phyloP scores from a whole-genome alignment of 768 basidiomycete genomes.

The Termitomyces sp. region DNA sequence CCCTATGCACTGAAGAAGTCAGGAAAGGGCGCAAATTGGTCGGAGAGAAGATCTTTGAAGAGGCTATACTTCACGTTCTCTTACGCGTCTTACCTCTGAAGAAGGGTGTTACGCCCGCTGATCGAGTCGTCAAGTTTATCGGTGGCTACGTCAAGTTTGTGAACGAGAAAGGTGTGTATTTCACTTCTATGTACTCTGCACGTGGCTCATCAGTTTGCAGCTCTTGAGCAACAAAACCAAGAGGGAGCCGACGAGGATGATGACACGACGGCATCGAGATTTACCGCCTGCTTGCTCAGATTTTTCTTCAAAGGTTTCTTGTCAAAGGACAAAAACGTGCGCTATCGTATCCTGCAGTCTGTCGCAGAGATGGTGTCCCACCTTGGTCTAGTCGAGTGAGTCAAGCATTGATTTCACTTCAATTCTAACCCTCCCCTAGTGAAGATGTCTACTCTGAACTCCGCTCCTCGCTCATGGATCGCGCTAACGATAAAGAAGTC shows the following conservation, averaged over 20 bases:
- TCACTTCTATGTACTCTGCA: neutral
- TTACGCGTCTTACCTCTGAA: slow-evolving; percentile 62
- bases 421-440: slow-evolving; percentile 31
- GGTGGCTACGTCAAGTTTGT: slow-evolving; percentile 72
- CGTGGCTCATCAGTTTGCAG: slow-evolving; percentile 17
- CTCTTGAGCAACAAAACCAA: slow-evolving; percentile 30
- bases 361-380: slow-evolving; percentile 75
- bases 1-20: slow-evolving; percentile 42
- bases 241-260: slow-evolving; percentile 41
- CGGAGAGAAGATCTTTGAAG: slow-evolving; percentile 77
- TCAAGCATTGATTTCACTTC: slow-evolving; percentile 9
- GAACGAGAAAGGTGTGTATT: slow-evolving; percentile 63
- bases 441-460: slow-evolving; percentile 69
- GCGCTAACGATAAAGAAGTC: slow-evolving; percentile 76
- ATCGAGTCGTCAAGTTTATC: slow-evolving; percentile 77
- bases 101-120: slow-evolving; percentile 74
- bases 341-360: slow-evolving; percentile 76
- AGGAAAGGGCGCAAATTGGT: slow-evolving; percentile 51
- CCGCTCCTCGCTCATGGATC: slow-evolving; percentile 58
- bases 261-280: slow-evolving; percentile 62
- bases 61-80: slow-evolving; percentile 55
- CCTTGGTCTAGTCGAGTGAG: slow-evolving; percentile 84
- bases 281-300: slow-evolving; percentile 56
- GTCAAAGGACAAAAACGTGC: slow-evolving; percentile 83
- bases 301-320: slow-evolving; percentile 72